A percentile compares a stretch with the other conserved stretches of the same genome.
phyloP scores from a whole-genome alignment of 176 grass and related monocot species.

The Phoenix roebelenii region DNA sequence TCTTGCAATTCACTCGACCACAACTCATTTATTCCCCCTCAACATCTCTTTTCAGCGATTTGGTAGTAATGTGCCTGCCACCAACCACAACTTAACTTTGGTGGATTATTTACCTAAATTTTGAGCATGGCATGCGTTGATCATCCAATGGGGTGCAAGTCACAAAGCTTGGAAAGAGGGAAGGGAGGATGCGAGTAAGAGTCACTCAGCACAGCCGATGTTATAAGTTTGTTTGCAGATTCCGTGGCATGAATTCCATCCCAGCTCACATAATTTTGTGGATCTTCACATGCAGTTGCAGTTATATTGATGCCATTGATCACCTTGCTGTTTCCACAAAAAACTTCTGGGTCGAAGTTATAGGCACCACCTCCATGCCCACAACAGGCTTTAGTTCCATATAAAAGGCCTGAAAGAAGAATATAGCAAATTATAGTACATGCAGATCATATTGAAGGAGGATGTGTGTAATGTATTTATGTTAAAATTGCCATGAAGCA shows the following conservation, averaged over 20 bases:
- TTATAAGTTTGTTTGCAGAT: conserved; percentile 43
- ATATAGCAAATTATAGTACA: too few relatives aligned
- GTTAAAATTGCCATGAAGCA: too few relatives aligned
- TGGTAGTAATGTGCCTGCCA: too few relatives aligned
- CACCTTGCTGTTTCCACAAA: conserved; percentile 51
- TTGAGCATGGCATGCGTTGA: not conserved
- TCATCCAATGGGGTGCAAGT: conserved; percentile 22
- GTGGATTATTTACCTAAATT: too few relatives aligned
- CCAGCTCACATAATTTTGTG: conserved; percentile 62
- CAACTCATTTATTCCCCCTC: too few relatives aligned
- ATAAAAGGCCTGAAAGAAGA: conserved; percentile 35
- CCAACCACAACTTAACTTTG: too few relatives aligned
- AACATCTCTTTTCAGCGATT: too few relatives aligned
- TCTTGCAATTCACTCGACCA: too few relatives aligned
- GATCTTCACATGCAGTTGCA: conserved; percentile 37
- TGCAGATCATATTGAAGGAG: too few relatives aligned
- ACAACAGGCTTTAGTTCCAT: conserved; percentile 52
- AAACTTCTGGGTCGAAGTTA: conserved; percentile 37
- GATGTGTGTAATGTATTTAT: too few relatives aligned
- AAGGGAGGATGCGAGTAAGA: conserved; percentile 34
- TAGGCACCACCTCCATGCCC: conserved; percentile 41
- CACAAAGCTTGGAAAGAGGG: conserved; percentile 29
- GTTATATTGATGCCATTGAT: conserved; percentile 25
- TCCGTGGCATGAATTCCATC: conserved; percentile 75
- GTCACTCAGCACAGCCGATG: conserved; percentile 28